Percentiles rank a stretch among this genome's conserved stretches.
These are phyloP conservation scores for Penicillium sp. DNA, from an alignment of 2,329 filamentous ascomycete genomes.

Conservation along the genomic window DNA sequence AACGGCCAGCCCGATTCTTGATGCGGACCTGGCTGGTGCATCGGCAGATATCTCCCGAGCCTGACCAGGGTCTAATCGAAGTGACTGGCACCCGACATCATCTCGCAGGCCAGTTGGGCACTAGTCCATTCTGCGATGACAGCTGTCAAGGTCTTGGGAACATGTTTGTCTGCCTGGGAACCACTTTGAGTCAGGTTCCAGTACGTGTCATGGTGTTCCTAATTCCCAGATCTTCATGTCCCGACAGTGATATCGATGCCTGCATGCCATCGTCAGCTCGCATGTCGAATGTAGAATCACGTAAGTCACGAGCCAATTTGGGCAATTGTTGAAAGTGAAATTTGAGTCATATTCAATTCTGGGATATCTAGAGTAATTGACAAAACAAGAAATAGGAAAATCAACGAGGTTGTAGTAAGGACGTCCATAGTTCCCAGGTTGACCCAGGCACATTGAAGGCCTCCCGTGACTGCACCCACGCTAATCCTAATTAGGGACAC, in stretches of 20 bases:
- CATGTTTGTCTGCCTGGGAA: constrained; percentile 2
- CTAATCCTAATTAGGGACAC: constrained; percentile 28
- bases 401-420: background rate
- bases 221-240: background rate
- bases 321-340: background rate
- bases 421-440: background rate
- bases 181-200: background rate
- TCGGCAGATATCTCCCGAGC: constrained; percentile 15
- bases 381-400: background rate
- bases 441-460: background rate
- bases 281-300: background rate
- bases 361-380: no score
- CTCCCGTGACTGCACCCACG: constrained; percentile 33
- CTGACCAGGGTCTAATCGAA: constrained; percentile 7
- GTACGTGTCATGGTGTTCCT: constrained; percentile 1
- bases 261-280: constrained; percentile 1
- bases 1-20: constrained; percentile 19
- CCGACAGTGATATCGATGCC: background rate
- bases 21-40: constrained; percentile 14
- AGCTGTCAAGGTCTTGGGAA: constrained; percentile 12
- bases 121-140: constrained; percentile 7
- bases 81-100: constrained; percentile 20
- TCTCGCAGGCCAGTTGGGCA: constrained; percentile 24
- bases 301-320: background rate
- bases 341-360: background rate